Evolutionary conservation across 345 rosid genomes (phyloP).

Genomic region (Passiflora organensis): DNA sequence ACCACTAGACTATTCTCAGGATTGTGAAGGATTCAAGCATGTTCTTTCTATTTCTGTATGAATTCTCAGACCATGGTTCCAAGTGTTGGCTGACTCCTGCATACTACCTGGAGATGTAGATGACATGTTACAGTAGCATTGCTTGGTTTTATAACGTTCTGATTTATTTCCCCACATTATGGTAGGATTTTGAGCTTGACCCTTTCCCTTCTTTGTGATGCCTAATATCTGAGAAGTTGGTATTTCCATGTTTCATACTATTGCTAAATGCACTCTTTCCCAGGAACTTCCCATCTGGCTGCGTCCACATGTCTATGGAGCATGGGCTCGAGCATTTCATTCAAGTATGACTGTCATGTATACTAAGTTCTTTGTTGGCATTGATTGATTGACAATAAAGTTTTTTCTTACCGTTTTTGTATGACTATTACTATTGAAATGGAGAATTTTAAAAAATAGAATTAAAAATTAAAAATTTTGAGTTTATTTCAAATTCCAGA

Average conservation of each 20-base stretch:
- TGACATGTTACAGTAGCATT: too few species aligned
- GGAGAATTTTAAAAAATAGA: too few species aligned
- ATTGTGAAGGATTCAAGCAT: too few species aligned
- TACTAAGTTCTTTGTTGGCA: constrained; percentile 2
- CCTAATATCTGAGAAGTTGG: neutral
- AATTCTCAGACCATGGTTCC: too few species aligned
- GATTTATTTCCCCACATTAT: neutral
- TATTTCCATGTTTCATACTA: neutral
- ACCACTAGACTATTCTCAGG: too few species aligned
- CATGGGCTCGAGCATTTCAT: constrained; percentile 96
- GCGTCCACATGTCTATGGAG: constrained; percentile 75
- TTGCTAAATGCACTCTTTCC: constrained; percentile 14
- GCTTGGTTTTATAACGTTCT: too few species aligned
- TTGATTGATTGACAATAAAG: neutral
- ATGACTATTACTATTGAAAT: too few species aligned
- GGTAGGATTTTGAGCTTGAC: neutral
- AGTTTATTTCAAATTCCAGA: constrained; percentile 42
- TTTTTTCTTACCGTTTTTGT: too few species aligned
- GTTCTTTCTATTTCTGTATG: too few species aligned
- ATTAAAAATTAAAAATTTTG: neutral
- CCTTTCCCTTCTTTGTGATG: neutral
- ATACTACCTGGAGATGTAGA: too few species aligned
- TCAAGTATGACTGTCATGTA: constrained; percentile 50
- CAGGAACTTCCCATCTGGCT: constrained; percentile 83
- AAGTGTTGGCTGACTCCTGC: too few species aligned